Evolutionary conservation across 495 filamentous ascomycete genomes (phyloP).

Genomic region (Hyaloscypha hepaticicola): DNA sequence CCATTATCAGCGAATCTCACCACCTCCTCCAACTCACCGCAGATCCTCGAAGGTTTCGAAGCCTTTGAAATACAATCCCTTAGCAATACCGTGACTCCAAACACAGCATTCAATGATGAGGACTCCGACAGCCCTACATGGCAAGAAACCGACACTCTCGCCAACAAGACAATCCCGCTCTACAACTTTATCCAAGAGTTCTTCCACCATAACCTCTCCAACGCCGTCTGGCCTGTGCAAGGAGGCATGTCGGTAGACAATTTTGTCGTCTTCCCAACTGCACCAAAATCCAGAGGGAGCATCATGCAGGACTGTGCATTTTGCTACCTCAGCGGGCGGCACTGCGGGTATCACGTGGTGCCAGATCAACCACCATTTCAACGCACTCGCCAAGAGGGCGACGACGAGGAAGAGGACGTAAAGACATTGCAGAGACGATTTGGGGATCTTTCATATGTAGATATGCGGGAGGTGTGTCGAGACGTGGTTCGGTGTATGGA

Average conservation of each 20-base stretch:
- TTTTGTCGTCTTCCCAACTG: constrained; percentile 5
- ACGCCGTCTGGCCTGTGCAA: neutral
- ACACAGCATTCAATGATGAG: neutral
- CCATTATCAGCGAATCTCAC: neutral
- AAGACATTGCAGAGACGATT: constrained; percentile 9
- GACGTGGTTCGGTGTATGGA: constrained; percentile 4
- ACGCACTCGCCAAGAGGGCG: neutral
- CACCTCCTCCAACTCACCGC: neutral
- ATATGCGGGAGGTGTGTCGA: constrained; percentile 10
- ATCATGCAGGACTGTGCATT: constrained; percentile 7
- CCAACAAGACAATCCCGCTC: constrained; percentile 9
- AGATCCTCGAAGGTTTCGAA: constrained; percentile 4
- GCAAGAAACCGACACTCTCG: constrained; percentile 7
- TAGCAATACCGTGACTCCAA: constrained; percentile 1
- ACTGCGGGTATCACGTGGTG: constrained; percentile 7
- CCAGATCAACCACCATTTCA: constrained; percentile 9
- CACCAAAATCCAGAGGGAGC: constrained; percentile 2
- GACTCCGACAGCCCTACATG: constrained; percentile 5
- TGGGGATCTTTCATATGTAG: constrained; percentile 6
- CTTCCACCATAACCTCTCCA: constrained; percentile 2
- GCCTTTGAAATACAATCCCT: constrained; percentile 1
- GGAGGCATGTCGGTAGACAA: neutral
- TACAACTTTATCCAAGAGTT: constrained; percentile 5
- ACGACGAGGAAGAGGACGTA: constrained; percentile 1
- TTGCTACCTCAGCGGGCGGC: constrained; percentile 9